Conservation (phyloP, 371 early-diverging fungal species). For the Mucor velutinosus region DNA sequence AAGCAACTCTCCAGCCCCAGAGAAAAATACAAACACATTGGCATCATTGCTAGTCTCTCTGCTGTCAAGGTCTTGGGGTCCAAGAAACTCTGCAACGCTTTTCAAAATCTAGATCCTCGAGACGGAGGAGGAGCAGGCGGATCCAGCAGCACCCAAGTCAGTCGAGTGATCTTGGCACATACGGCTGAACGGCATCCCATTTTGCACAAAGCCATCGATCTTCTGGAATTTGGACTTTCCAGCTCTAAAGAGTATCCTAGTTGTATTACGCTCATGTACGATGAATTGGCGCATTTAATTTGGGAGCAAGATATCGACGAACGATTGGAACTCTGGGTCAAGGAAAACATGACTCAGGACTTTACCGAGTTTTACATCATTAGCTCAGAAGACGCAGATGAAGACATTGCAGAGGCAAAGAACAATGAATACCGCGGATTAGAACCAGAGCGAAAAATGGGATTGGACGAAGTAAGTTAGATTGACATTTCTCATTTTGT, state of each 20-base stretch:
- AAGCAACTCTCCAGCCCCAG: constrained; percentile 79
- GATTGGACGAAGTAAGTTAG: constrained; percentile 47
- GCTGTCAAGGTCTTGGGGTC: constrained; percentile 70
- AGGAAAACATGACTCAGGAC: constrained; percentile 63
- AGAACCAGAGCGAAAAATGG: constrained; percentile 43
- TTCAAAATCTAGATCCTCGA: not conserved
- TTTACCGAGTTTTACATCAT: constrained; percentile 68
- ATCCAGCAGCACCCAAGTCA: constrained; percentile 21
- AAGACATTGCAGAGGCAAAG: constrained; percentile 11
- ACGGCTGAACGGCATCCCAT: constrained; percentile 39
- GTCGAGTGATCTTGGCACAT: not conserved
- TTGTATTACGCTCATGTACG: constrained; percentile 72
- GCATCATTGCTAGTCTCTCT: constrained; percentile 76
- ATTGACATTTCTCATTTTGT: not conserved
- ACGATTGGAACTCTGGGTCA: constrained; percentile 69
- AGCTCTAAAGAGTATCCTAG: constrained; percentile 48
- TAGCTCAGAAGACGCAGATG: constrained; percentile 40
- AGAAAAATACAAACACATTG: constrained; percentile 75
- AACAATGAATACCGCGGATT: constrained; percentile 2
- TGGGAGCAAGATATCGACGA: constrained; percentile 51
- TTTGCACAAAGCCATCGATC: constrained; percentile 41
- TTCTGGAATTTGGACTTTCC: constrained; percentile 50
- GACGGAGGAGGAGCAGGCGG: constrained; percentile 4
- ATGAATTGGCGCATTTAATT: constrained; percentile 72
- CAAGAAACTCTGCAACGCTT: constrained; percentile 23